These are phyloP conservation scores for Corchorus olitorius DNA, from an alignment of 345 rosid species.

Conservation along the genomic window DNA sequence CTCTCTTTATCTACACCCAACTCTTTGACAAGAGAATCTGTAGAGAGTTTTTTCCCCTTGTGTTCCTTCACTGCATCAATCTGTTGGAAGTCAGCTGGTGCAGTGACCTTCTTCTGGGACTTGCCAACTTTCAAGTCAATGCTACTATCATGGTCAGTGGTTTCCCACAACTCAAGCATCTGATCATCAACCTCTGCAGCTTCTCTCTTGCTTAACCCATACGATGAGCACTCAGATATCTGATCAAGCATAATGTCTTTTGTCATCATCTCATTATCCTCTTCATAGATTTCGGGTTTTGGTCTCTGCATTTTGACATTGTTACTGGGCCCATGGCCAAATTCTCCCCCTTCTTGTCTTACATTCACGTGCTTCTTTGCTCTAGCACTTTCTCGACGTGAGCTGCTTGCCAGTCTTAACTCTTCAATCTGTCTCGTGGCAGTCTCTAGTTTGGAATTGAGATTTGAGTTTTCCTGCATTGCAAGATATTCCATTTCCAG, in stretches of 20 bases:
- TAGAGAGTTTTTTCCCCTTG: constrained; percentile 44
- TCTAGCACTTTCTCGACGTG: constrained; percentile 25
- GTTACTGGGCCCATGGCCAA: constrained; percentile 20
- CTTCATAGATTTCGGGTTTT: constrained; percentile 48
- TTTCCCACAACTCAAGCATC: constrained; percentile 63
- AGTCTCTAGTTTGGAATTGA: constrained; percentile 57
- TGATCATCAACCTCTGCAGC: constrained; percentile 52
- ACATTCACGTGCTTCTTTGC: constrained; percentile 36
- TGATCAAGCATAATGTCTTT: constrained; percentile 97
- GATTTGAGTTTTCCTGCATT: constrained; percentile 49
- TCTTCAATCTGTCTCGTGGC: constrained; percentile 57
- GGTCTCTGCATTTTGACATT: constrained; percentile 43
- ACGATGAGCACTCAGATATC: constrained; percentile 78
- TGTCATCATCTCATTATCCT: constrained; percentile 63
- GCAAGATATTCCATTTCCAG: constrained; percentile 63
- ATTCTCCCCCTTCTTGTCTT: constrained; percentile 35
- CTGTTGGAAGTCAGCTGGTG: constrained; percentile 18
- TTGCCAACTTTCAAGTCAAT: constrained; percentile 50
- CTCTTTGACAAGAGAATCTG: constrained; percentile 66
- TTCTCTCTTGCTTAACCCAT: constrained; percentile 73
- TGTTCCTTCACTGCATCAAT: constrained; percentile 34
- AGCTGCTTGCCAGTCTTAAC: constrained; percentile 40
- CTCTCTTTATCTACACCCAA: constrained; percentile 76
- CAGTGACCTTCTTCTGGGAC: constrained; percentile 31
- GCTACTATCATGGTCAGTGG: constrained; percentile 43